Evolutionary conservation across 2,329 filamentous ascomycete species (phyloP).

Genomic region (Trichoderma simmonsii): DNA sequence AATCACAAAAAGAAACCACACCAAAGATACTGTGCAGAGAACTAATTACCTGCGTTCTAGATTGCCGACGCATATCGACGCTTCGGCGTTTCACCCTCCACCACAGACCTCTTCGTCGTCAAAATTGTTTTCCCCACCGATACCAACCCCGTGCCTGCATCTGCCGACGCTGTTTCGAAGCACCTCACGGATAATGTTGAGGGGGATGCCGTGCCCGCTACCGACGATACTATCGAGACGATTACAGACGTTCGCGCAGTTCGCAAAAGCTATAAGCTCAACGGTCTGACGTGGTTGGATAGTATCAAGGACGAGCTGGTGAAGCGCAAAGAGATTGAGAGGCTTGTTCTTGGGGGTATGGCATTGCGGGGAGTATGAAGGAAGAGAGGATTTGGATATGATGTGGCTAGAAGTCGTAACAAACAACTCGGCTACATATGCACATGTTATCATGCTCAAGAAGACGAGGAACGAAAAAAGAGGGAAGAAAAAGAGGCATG

Average conservation of each 20-base stretch:
- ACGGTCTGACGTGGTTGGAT: conserved; percentile 53
- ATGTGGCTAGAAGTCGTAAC: neutral
- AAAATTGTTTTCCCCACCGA: conserved; percentile 63
- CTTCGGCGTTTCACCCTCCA: conserved; percentile 74
- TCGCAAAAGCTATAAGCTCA: conserved; percentile 84
- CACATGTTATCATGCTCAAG: too few relatives aligned
- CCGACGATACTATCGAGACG: conserved; percentile 58
- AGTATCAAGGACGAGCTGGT: conserved; percentile 41
- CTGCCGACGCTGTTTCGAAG: conserved; percentile 46
- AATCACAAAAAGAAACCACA: neutral
- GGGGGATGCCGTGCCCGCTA: conserved; percentile 57
- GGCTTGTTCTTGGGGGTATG: conserved; percentile 71
- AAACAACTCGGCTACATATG: neutral
- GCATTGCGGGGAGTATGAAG: conserved; percentile 48
- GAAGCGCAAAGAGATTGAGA: conserved; percentile 59
- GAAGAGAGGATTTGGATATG: neutral
- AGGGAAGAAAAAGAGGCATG: neutral
- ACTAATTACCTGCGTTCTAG: conserved; percentile 41
- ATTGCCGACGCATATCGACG: conserved; percentile 89
- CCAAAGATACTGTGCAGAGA: neutral
- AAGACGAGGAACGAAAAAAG: neutral
- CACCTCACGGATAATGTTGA: conserved; percentile 63
- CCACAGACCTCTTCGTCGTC: conserved; percentile 70
- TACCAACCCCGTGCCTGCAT: conserved; percentile 39
- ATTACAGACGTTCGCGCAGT: conserved; percentile 67